These are phyloP conservation scores for Phytopythium vexans DNA, from an alignment of 352 stramenopile species.

Conservation along the genomic window DNA sequence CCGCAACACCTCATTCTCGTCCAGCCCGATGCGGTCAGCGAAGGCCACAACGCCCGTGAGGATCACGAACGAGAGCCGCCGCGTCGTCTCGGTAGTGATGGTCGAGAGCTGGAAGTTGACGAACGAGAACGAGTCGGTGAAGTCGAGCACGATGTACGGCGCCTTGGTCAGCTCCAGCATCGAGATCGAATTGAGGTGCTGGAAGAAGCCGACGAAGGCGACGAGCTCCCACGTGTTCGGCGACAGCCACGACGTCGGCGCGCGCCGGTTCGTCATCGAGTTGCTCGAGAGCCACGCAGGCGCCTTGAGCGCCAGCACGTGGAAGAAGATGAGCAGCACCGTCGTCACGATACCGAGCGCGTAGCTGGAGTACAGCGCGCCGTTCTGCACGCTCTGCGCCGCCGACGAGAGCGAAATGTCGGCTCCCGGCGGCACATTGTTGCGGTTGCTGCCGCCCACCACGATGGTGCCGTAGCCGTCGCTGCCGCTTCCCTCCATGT, in stretches of 20 bases:
- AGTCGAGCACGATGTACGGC: slow-evolving; percentile 72
- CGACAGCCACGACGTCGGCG: slow-evolving; percentile 34
- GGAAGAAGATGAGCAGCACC: slow-evolving; percentile 53
- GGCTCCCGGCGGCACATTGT: slow-evolving; percentile 44
- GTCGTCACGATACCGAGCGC: slow-evolving; percentile 43
- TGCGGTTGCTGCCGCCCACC: slow-evolving; percentile 46
- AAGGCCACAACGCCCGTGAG: slow-evolving; percentile 71
- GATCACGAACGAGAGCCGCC: slow-evolving; percentile 44
- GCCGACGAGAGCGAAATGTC: slow-evolving; percentile 49
- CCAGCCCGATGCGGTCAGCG: slow-evolving; percentile 57
- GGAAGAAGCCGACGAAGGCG: slow-evolving; percentile 58
- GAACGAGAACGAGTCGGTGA: slow-evolving; percentile 76
- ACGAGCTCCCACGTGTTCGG: slow-evolving; percentile 72
- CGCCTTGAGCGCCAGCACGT: slow-evolving; percentile 43
- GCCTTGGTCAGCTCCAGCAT: slow-evolving; percentile 72
- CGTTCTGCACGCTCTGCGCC: slow-evolving; percentile 41
- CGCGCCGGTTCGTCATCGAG: slow-evolving; percentile 11
- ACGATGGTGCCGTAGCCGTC: slow-evolving; percentile 27
- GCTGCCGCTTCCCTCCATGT: slow-evolving; percentile 8
- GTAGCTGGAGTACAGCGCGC: slow-evolving; percentile 43
- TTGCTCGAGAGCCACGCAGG: slow-evolving; percentile 34
- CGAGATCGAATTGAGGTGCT: slow-evolving; percentile 68
- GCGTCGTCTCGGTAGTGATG: slow-evolving; percentile 31
- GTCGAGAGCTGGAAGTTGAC: slow-evolving; percentile 51
- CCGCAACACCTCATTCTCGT: slow-evolving; percentile 43